Base-by-base conservation (phyloP, 2,329 filamentous ascomycete species). In the Arthroderma sp. region DNA sequence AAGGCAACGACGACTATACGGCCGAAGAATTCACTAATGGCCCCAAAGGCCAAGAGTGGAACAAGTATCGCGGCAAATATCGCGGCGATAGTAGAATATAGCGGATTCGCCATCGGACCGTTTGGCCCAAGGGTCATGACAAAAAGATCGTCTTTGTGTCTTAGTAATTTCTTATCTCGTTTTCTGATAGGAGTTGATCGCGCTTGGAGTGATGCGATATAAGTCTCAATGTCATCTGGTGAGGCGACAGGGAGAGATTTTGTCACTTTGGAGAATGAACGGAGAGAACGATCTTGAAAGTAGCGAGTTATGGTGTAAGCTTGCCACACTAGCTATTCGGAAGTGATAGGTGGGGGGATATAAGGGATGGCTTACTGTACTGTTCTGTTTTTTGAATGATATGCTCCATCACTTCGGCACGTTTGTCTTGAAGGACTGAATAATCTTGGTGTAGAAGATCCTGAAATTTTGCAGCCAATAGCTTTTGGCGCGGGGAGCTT, bases 331-430 rank as follows among this genome's bases (percentile, higher is more conserved):
- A 22, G 15, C 15, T 22, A 22, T 22, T 22, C 15, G 15, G 32
- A 36, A 28, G 44, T 6, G 11, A 32, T 33, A 42, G 31, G 15
- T 22, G 28, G 15, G 46, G 7, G 9, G 9, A 2, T 33, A 34
- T 6, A 27, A 36, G 30, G 30, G 29, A 11, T 32, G 29, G 56
- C 70, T 62, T 61, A 77, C 74, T 77, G 53, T 81, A 81, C 57
- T 80, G 75, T 45, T 75, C 72, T 8, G 75, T 68, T 54, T 80
- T 80, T 31, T 71, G 61, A 44, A 72, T 74, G 40, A 79, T 66
- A 34, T 68, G 62, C 6, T 72, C 72, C 38, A 80, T 61, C 10
- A 79, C 54, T 40, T 74, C 68, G 29, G 71, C 68, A 36, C 75
- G 67, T 48, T 68, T 68, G 49, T 70, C 70, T 52, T 77, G 72